These are phyloP conservation scores for Nakazawaea ernobii DNA, from an alignment of 805 yeast species.

Conservation along the genomic window DNA sequence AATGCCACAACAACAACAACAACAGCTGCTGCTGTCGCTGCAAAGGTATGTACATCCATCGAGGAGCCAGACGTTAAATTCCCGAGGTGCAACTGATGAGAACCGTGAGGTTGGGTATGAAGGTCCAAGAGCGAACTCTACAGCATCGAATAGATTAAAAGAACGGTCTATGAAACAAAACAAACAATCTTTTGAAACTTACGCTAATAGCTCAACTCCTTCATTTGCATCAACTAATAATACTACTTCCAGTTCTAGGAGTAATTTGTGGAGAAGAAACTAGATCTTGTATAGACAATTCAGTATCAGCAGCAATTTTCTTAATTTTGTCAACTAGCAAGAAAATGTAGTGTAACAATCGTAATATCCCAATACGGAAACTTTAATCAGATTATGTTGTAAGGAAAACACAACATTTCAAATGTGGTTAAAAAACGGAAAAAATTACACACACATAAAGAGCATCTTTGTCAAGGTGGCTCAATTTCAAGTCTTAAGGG, in stretches of 20 bases:
- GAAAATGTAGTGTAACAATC: neutral
- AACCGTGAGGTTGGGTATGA: neutral
- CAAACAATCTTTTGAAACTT: conserved; percentile 4
- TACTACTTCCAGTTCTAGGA: neutral
- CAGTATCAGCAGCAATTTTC: too few relatives aligned
- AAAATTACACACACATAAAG: too few relatives aligned
- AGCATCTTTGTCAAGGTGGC: too few relatives aligned
- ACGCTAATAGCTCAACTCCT: neutral
- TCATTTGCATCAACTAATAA: neutral
- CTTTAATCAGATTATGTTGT: neutral
- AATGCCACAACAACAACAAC: neutral
- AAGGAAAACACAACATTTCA: neutral
- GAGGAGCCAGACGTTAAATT: neutral
- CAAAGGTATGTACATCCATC: neutral
- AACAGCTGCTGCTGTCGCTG: neutral
- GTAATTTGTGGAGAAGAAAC: neutral
- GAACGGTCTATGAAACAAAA: conserved; percentile 8
- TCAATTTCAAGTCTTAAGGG: too few relatives aligned
- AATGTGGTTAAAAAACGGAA: neutral
- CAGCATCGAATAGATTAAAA: conserved; percentile 8
- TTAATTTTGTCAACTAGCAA: neutral
- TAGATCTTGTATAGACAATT: neutral
- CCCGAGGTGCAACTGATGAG: neutral
- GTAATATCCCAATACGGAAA: neutral
- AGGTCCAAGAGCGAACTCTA: neutral